Base-by-base conservation (phyloP, 805 yeast species). In the Monosporozyma yasuniensis region DNA sequence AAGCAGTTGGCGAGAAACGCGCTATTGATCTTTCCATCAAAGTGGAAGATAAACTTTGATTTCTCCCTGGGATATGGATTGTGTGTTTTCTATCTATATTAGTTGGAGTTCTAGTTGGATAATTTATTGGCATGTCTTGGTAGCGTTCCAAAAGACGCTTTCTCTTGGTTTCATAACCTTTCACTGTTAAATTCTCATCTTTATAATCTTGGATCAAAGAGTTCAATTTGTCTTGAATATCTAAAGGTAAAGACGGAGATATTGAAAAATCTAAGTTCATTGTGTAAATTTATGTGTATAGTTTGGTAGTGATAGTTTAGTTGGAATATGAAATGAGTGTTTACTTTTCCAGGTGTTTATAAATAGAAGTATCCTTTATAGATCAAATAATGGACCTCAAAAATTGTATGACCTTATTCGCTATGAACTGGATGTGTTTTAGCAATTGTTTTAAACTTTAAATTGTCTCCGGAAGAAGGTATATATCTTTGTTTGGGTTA, bases 141-240 rank as follows among this genome's bases (percentile, higher is more conserved):
- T 44, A 45, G 3, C 23, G 25, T 2, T 60, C 60, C 27, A 67
- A 39, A 3, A 67, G 16, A 25, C 54, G 56, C 28, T 59, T 57
- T 42, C 87, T 67, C 53, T 80, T 83, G 56, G 77, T 82, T 42
- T 72, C 69, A 61, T 81, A 85, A 1, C 93, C 91, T 60, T 84
- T 85, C 44, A 76, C 82, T 0, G 93, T 84, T 50, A 85, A 69
- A 51, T 81, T 82, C 1, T 88, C 91, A 34, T 84, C 89, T 55
- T 73, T 72, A 53, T 70, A 79, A 53, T 81, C 87, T 9, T 66
- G 59, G 12, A 72, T 70, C 27, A 81, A 67, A 37, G 69, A 72
- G 27, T 63, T 60, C 19, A 81, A 64, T 53, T 67, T 66, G 32
- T 62, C 61, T 47, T 67, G 74, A 1, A 70, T 48, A 4, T 55